Percentiles rank a stretch among this genome's conserved stretches.
Conservation (phyloP, 2,329 filamentous ascomycete species). For the Rhinocladiella mackenziei region DNA sequence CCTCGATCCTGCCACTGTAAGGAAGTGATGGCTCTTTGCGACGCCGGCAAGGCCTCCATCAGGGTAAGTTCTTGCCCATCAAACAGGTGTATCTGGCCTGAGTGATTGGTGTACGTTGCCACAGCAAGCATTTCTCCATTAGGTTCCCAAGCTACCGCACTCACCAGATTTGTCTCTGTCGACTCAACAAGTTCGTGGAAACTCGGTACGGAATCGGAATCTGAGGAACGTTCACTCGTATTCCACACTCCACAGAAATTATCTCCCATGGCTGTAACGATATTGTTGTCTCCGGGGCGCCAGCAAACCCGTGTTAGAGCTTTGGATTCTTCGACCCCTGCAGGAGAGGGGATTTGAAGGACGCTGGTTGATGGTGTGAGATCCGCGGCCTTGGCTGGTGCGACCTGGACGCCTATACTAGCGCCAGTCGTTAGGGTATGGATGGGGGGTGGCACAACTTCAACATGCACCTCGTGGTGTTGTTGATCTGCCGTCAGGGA, state of each 20-base stretch:
- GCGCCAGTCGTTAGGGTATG: slow-evolving; percentile 43
- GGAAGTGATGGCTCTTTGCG: slow-evolving; percentile 43
- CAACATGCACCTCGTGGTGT: slow-evolving; percentile 25
- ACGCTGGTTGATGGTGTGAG: slow-evolving; percentile 44
- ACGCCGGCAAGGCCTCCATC: slow-evolving; percentile 44
- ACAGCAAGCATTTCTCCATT: slow-evolving; percentile 44
- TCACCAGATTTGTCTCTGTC: slow-evolving; percentile 35
- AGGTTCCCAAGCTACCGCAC: slow-evolving; percentile 46
- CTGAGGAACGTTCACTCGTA: slow-evolving; percentile 23
- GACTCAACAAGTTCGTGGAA: slow-evolving; percentile 22
- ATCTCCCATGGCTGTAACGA: slow-evolving; percentile 43
- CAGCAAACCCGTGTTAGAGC: slow-evolving; percentile 40
- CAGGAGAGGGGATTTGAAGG: slow-evolving; percentile 34
- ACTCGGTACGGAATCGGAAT: slow-evolving; percentile 6
- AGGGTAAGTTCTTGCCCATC: slow-evolving; percentile 41
- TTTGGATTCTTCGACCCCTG: slow-evolving; percentile 33
- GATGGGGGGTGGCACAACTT: slow-evolving; percentile 30
- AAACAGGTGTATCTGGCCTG: slow-evolving; percentile 44
- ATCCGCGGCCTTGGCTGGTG: slow-evolving; percentile 46
- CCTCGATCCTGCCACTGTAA: slow-evolving; percentile 41
- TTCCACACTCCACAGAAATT: slow-evolving; percentile 46
- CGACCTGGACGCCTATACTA: slow-evolving; percentile 47
- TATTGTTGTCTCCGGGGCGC: slow-evolving; percentile 43
- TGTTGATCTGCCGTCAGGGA: slow-evolving; percentile 37
- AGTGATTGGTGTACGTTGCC: slow-evolving; percentile 43